Evolutionary conservation across 768 basidiomycete genomes (phyloP).

Genomic region (Gautieria morchelliformis): DNA sequence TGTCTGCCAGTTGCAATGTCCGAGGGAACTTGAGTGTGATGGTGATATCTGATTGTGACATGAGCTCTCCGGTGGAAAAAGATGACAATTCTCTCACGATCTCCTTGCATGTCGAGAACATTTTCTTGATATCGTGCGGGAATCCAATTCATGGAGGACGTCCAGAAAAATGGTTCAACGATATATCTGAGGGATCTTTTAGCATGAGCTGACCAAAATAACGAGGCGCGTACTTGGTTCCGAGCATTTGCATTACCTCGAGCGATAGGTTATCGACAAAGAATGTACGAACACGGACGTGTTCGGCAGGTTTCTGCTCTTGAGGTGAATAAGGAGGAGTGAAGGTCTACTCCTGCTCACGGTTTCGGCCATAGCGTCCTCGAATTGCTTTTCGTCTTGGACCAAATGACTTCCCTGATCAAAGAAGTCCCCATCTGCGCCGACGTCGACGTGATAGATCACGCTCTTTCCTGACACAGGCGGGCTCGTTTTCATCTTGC

Average conservation of each 20-base stretch:
- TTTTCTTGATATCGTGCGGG: conserved; percentile 56
- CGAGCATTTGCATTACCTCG: conserved; percentile 45
- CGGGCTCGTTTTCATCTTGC: conserved; percentile 18
- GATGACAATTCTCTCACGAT: conserved; percentile 30
- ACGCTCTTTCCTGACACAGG: conserved; percentile 13
- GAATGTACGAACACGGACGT: conserved; percentile 35
- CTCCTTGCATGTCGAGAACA: conserved; percentile 28
- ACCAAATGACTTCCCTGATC: background rate
- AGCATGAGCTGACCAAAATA: background rate
- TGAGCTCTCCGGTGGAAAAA: background rate
- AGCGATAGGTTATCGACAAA: conserved; percentile 43
- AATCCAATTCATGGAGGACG: conserved; percentile 57
- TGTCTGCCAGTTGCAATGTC: conserved; percentile 16
- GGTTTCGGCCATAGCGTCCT: conserved; percentile 21
- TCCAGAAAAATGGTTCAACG: conserved; percentile 58
- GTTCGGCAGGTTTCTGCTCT: conserved; percentile 21
- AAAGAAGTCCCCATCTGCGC: conserved; percentile 12
- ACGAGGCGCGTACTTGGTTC: conserved; percentile 32
- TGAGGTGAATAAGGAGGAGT: background rate
- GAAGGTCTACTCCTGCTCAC: conserved; percentile 19
- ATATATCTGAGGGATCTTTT: conserved; percentile 28
- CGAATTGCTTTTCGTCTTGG: conserved; percentile 23
- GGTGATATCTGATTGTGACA: conserved; percentile 37
- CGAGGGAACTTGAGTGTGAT: conserved; percentile 43
- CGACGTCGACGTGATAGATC: conserved; percentile 12